Evolutionary conservation across 805 yeast genomes (phyloP), one percentile per base, ranked within the genome.

Genomic region (Metschnikowia koreensis): DNA sequence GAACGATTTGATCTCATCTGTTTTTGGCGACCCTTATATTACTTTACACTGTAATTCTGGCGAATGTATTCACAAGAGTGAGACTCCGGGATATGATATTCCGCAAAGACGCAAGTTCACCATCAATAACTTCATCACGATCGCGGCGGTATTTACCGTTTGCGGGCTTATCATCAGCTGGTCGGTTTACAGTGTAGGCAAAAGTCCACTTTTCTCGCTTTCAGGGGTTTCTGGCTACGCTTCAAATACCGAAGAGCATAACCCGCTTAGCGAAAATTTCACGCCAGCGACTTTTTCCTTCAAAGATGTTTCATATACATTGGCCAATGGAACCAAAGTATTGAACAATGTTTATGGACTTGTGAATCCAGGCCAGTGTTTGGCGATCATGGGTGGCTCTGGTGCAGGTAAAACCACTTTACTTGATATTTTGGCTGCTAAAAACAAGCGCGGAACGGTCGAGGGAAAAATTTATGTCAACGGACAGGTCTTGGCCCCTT

Each of bases 391-490:
- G 96, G 99, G 99, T 41, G 97, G 97, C 1, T 92, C 97, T 0
- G 99, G 99, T 46, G 98, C 99, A 12, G 99, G 99, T 47, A 94
- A 94, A 66, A 93, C 99, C 0, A 93, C 99, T 0, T 71, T 94
- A 41, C 73, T 94, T 47, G 99, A 94, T 64, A 91, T 94, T 53
- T 73, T 94, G 50, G 98, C 98, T 0, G 87, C 86, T 44, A 94
- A 93, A 65, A 81, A 84, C 64, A 94, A 93, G 64, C 78, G 84
- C 34, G 99, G 99, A 1, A 55, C 58, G 0, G 77, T 82, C 9
- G 59, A 73, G 1, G 97, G 97, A n/a, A 64, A 72, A 1, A 81
- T 93, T 11, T 81, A 76, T 59, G 81, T 91, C 22, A 94, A 94
- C 66, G 98, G 98, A 2, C 80, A 80, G 62, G 29, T 56, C 7